Conservation (phyloP, 805 yeast species). For the Yarrowia yakushimensis region DNA sequence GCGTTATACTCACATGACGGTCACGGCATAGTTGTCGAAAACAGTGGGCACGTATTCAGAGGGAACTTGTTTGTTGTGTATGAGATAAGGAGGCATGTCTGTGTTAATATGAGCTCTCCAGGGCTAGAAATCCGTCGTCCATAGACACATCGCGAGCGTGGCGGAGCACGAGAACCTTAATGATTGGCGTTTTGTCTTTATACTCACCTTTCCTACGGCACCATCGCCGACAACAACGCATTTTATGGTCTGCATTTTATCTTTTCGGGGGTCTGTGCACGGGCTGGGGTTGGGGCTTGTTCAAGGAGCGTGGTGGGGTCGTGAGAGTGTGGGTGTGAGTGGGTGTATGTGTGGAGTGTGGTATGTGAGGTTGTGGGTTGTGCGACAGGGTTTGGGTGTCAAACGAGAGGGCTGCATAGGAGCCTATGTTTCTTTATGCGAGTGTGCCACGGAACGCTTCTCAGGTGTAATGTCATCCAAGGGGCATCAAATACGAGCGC, state of each 20-base stretch:
- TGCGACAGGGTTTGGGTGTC: constrained; percentile 24
- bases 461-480: neutral
- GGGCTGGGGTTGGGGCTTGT: neutral
- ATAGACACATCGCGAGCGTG: neutral
- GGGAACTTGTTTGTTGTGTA: constrained; percentile 94
- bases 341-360: neutral
- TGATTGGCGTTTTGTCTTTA: constrained; percentile 1
- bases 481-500: constrained; percentile 5
- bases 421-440: constrained; percentile 7
- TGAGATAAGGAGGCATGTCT: constrained; percentile 89
- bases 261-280: constrained; percentile 6
- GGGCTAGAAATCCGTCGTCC: neutral
- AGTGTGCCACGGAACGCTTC: constrained; percentile 14
- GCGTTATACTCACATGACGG: constrained; percentile 36
- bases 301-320: neutral
- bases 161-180: constrained; percentile 5
- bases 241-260: constrained; percentile 47
- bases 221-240: constrained; percentile 99
- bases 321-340: neutral
- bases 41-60: constrained; percentile 99
- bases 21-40: constrained; percentile 63
- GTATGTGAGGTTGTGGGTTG: constrained; percentile 17
- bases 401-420: constrained; percentile 18
- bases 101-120: neutral
- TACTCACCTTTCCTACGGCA: constrained; percentile 85